Conservation (phyloP, 345 rosid genomes). For the Eucalyptus guilfoylei region DNA sequence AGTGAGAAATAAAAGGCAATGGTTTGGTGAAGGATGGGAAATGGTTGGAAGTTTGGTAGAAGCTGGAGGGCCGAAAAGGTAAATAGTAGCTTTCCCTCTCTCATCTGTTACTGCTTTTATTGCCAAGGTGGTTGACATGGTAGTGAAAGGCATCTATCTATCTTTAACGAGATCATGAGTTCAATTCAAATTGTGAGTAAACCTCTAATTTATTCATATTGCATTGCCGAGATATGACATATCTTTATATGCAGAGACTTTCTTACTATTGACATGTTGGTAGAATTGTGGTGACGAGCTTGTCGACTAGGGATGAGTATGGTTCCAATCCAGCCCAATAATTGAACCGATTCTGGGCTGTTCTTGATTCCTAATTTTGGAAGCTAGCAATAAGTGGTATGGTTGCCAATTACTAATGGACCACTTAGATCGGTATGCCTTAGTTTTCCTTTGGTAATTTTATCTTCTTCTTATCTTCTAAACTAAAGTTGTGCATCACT, state of each 20-base stretch:
- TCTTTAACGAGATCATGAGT: not conserved
- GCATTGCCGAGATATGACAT: not conserved
- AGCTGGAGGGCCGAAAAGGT: not conserved
- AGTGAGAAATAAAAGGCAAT: not conserved
- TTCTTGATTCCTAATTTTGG: not conserved
- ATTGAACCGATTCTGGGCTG: accelerated
- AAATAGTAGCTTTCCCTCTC: not conserved
- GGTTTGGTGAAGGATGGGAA: not conserved
- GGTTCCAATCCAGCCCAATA: accelerated
- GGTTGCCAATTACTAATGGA: not conserved
- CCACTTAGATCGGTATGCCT: not conserved
- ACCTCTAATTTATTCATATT: not conserved
- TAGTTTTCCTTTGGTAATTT: not conserved
- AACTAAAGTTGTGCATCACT: not conserved
- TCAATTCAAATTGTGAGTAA: not conserved
- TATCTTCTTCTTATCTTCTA: not conserved
- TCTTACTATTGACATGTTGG: not conserved
- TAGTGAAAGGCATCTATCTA: not conserved
- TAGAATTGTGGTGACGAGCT: not conserved
- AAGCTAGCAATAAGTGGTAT: not conserved
- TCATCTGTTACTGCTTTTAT: not conserved
- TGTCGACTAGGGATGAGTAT: not conserved
- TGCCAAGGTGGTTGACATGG: not conserved
- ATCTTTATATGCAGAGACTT: not conserved
- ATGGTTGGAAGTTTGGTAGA: not conserved